phyloP scores from a whole-genome alignment of 768 basidiomycete species.

The Leccinum aurantiacum region DNA sequence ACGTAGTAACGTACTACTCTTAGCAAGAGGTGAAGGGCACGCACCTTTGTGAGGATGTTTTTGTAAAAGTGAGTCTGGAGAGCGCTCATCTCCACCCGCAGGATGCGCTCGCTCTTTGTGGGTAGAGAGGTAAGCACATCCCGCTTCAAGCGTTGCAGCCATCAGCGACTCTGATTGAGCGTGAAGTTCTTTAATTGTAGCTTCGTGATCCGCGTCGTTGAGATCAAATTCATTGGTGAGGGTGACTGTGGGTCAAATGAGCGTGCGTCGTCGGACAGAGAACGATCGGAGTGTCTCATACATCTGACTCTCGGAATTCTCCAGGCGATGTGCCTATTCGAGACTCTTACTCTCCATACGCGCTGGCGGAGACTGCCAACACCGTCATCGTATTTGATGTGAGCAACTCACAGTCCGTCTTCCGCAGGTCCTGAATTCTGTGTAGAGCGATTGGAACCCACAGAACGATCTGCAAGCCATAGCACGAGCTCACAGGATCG shows the following conservation, averaged over 20 bases:
- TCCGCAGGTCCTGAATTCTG: conserved; percentile 12
- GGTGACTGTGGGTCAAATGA: conserved; percentile 56
- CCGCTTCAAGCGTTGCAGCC: conserved; percentile 90
- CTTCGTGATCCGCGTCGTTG: conserved; percentile 88
- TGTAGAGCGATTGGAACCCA: conserved; percentile 95
- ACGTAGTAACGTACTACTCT: background rate
- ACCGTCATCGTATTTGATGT: conserved; percentile 99
- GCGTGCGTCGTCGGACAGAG: conserved; percentile 37
- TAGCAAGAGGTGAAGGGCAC: conserved; percentile 10
- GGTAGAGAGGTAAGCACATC: conserved; percentile 96
- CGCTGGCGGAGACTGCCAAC: conserved; percentile 95
- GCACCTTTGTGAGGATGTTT: conserved; percentile 91
- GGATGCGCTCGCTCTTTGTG: conserved; percentile 96
- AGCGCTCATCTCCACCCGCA: conserved; percentile 95
- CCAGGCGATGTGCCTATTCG: no score
- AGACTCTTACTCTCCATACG: conserved; percentile 89
- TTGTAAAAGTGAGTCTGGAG: conserved; percentile 99
- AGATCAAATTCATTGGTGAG: conserved; percentile 95
- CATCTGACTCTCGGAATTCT: no score
- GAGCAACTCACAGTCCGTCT: conserved; percentile 35
- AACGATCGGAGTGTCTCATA: conserved; percentile 62
- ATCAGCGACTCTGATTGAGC: conserved; percentile 90
- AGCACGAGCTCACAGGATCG: conserved; percentile 98
- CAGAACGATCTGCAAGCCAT: conserved; percentile 99
- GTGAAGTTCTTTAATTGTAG: conserved; percentile 94